Conservation (phyloP, 2,329 filamentous ascomycete species). For the Aspergillus niger region DNA sequence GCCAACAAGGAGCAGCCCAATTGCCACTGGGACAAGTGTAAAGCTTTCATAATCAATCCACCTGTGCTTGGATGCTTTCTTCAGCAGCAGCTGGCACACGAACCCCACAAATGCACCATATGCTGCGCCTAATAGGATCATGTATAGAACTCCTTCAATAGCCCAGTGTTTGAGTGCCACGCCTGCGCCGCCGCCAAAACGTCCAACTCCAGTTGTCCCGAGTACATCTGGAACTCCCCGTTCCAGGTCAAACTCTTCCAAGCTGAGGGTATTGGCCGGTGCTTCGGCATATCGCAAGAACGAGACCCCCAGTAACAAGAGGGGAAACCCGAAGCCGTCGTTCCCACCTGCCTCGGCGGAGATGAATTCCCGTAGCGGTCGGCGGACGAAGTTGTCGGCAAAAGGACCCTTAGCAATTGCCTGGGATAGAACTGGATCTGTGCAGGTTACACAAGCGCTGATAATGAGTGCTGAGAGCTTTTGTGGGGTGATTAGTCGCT, state of each 20-base stretch:
- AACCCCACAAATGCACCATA: conserved; percentile 58
- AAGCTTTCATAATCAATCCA: conserved; percentile 62
- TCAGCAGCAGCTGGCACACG: conserved; percentile 51
- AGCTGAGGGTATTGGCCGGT: conserved; percentile 22
- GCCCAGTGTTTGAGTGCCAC: conserved; percentile 60
- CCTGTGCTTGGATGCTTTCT: conserved; percentile 42
- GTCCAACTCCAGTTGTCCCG: conserved; percentile 49
- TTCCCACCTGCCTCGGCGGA: conserved; percentile 64
- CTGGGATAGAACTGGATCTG: conserved; percentile 64
- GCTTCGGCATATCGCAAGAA: conserved; percentile 57
- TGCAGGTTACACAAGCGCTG: conserved; percentile 63
- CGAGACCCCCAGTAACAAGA: conserved; percentile 60
- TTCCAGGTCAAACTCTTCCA: conserved; percentile 22
- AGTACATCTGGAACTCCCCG: conserved; percentile 31
- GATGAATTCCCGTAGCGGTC: conserved; percentile 62
- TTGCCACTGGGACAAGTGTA: conserved; percentile 54
- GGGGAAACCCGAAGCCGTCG: conserved; percentile 65
- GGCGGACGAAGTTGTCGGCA: conserved; percentile 62
- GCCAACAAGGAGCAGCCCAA: conserved; percentile 61
- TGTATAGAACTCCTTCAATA: conserved; percentile 62
- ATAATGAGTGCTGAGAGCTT: conserved; percentile 58
- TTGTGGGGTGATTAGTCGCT: neutral
- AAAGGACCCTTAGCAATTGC: conserved; percentile 65
- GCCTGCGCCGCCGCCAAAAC: conserved; percentile 55
- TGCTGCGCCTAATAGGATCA: conserved; percentile 55